phyloP scores from a whole-genome alignment of 75 land plant species.

The Selaginella tamariscina region DNA sequence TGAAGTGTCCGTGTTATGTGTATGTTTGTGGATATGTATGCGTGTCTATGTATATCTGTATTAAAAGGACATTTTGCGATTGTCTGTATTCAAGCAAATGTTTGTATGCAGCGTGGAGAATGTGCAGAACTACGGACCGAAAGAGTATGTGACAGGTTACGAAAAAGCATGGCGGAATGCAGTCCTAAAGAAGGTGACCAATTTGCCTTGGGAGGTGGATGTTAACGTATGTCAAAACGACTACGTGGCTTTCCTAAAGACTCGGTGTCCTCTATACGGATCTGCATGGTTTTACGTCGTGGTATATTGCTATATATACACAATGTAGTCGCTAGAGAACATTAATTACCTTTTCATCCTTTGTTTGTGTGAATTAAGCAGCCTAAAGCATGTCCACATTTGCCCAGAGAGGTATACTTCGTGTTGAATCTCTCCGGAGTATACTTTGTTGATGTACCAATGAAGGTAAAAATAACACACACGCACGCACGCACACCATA shows the following conservation, averaged over 20 bases:
- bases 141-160: slow-evolving; percentile 18
- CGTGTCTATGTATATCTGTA: no score
- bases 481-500: neutral
- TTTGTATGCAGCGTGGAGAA: slow-evolving; percentile 14
- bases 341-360: neutral
- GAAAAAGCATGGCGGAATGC: slow-evolving; percentile 25
- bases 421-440: slow-evolving; percentile 26
- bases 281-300: slow-evolving; percentile 29
- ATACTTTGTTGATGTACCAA: slow-evolving; percentile 19
- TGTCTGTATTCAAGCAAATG: neutral
- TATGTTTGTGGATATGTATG: no score
- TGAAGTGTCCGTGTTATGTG: no score
- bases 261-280: slow-evolving; percentile 28
- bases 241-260: slow-evolving; percentile 24
- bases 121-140: slow-evolving; percentile 25
- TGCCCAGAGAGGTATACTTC: slow-evolving; percentile 23
- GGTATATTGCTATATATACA: no score
- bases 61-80: no score
- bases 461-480: slow-evolving; percentile 17
- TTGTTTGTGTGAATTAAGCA: slow-evolving; percentile 13
- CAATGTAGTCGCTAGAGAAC: neutral
- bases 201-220: slow-evolving; percentile 19
- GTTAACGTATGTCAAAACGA: slow-evolving; percentile 15
- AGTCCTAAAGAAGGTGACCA: slow-evolving; percentile 19
- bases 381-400: slow-evolving; percentile 21